A percentile compares a stretch with the other conserved stretches of the same genome.
Evolutionary conservation across 1,284 basidiomycete species (phyloP).

Genomic region (Trichosporon faecale): DNA sequence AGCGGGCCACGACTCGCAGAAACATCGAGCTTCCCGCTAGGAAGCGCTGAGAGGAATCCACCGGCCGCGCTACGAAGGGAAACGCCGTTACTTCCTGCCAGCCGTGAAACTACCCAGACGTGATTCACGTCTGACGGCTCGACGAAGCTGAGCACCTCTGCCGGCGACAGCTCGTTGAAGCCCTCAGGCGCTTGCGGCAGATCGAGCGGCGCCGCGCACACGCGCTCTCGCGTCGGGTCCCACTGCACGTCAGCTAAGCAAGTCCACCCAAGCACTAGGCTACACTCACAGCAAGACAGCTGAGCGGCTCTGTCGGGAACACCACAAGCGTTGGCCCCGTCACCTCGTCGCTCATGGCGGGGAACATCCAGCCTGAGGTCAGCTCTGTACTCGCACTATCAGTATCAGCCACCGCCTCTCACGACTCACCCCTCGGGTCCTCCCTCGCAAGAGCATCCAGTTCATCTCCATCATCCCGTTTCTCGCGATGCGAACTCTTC

Average conservation of each 20-base stretch:
- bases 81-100: conserved; percentile 55
- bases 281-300: conserved; percentile 46
- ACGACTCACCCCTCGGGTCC: conserved; percentile 44
- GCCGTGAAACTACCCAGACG: conserved; percentile 55
- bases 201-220: conserved; percentile 48
- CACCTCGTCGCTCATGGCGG: conserved; percentile 47
- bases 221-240: conserved; percentile 44
- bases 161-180: conserved; percentile 39
- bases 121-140: conserved; percentile 55
- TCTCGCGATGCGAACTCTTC: conserved; percentile 50
- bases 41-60: conserved; percentile 49
- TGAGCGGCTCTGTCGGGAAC: conserved; percentile 43
- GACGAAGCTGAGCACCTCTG: conserved; percentile 43
- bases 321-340: conserved; percentile 53
- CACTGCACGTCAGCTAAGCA: conserved; percentile 34
- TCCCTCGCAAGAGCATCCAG: conserved; percentile 42
- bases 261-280: not conserved
- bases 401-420: too few relatives aligned
- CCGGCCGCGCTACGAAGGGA: conserved; percentile 49
- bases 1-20: conserved; percentile 51
- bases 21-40: conserved; percentile 41
- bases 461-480: conserved; percentile 32
- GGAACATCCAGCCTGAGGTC: conserved; percentile 52
- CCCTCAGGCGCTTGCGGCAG: conserved; percentile 50
- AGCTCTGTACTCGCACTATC: not conserved